Percentiles rank a stretch among this genome's conserved stretches.
Conservation (phyloP, 164 flowering plant genomes). For the Chloranthus sessilifolius region DNA sequence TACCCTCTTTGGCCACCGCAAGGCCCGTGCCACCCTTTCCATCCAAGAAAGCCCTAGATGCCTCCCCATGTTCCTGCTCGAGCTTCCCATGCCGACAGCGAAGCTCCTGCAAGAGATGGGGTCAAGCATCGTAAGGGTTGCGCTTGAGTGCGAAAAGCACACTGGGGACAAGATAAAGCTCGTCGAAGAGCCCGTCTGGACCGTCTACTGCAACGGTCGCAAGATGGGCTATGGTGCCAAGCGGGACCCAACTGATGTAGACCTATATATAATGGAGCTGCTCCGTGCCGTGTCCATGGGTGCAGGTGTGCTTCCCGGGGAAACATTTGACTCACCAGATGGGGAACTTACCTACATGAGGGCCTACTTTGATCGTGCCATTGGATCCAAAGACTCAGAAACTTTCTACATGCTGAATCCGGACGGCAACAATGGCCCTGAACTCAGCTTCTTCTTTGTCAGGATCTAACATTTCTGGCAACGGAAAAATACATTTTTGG, state of each 20-base stretch:
- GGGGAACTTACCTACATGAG: constrained; percentile 70
- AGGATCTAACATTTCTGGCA: constrained; percentile 29
- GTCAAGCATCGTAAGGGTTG: constrained; percentile 61
- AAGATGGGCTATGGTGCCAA: constrained; percentile 62
- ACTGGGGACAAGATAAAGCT: constrained; percentile 30
- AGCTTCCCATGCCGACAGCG: constrained; percentile 61
- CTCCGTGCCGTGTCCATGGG: constrained; percentile 67
- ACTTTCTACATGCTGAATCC: constrained; percentile 81
- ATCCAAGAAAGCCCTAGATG: constrained; percentile 58
- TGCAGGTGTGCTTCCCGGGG: constrained; percentile 56
- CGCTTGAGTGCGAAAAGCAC: constrained; percentile 66
- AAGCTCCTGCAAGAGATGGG: constrained; percentile 72
- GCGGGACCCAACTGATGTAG: constrained; percentile 63
- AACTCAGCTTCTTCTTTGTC: constrained; percentile 74
- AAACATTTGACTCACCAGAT: constrained; percentile 18
- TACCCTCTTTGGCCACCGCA: constrained; percentile 66
- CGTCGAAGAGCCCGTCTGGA: constrained; percentile 75
- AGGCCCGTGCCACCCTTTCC: constrained; percentile 50
- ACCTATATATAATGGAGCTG: constrained; percentile 55
- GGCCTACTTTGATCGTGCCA: constrained; percentile 55
- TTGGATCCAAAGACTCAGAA: constrained; percentile 67
- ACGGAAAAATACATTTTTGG: neutral
- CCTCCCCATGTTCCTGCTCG: constrained; percentile 59
- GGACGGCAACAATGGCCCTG: constrained; percentile 61
- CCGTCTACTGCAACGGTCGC: constrained; percentile 65